A percentile compares a stretch with the other conserved stretches of the same genome.
Conservation (phyloP, 495 filamentous ascomycete species). For the Hyaloscypha hepaticicola region DNA sequence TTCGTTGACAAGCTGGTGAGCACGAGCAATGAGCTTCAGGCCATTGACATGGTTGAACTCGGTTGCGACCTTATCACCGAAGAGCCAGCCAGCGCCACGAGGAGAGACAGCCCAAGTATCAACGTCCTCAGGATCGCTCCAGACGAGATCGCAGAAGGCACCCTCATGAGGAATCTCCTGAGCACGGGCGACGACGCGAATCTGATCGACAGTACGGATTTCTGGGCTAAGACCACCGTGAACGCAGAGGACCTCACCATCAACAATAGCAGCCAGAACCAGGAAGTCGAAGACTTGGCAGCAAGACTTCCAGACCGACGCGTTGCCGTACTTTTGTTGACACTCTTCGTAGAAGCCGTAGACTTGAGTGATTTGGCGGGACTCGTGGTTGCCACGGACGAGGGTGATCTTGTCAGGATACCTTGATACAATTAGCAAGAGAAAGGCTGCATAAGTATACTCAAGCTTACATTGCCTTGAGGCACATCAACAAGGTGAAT, state of each 20-base stretch:
- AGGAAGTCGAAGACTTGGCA: constrained; percentile 99
- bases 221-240: constrained; percentile 96
- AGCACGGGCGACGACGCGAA: constrained; percentile 93
- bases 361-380: constrained; percentile 95
- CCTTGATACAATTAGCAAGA: constrained; percentile 45
- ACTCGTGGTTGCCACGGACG: constrained; percentile 96
- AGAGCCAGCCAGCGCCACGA: constrained; percentile 93
- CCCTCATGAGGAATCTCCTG: constrained; percentile 99
- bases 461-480: constrained; percentile 87
- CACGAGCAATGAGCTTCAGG: constrained; percentile 88
- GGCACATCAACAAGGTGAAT: constrained; percentile 89
- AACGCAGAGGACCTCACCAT: constrained; percentile 94
- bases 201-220: constrained; percentile 92
- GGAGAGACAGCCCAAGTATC: constrained; percentile 98
- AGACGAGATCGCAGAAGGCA: constrained; percentile 96
- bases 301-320: constrained; percentile 98
- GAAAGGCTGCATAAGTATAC: background rate
- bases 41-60: constrained; percentile 99
- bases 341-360: constrained; percentile 99
- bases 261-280: constrained; percentile 92
- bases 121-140: constrained; percentile 97
- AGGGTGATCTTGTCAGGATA: constrained; percentile 94
- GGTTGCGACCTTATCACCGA: constrained; percentile 95
- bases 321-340: constrained; percentile 96
- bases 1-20: constrained; percentile 96